Evolutionary conservation across 2,329 filamentous ascomycete species (phyloP).

Genomic region (Colletotrichum navitas): DNA sequence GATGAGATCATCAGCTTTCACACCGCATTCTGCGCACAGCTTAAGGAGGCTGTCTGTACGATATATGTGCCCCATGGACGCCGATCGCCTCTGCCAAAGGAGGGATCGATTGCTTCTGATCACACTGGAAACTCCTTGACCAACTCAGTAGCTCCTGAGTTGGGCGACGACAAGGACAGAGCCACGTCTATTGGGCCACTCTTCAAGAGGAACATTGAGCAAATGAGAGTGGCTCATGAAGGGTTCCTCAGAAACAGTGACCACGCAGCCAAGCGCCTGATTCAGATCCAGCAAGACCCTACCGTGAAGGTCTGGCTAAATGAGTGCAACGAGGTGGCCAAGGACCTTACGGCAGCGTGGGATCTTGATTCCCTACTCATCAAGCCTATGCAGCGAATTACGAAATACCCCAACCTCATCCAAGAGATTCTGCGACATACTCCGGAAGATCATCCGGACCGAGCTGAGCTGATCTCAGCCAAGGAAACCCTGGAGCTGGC

Average conservation of each 20-base stretch:
- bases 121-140: conserved; percentile 48
- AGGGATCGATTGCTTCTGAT: conserved; percentile 57
- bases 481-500: conserved; percentile 72
- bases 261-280: conserved; percentile 70
- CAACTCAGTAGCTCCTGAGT: conserved; percentile 55
- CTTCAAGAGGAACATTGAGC: conserved; percentile 68
- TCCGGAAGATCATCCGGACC: conserved; percentile 85
- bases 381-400: conserved; percentile 94
- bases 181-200: conserved; percentile 65
- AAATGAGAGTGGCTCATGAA: conserved; percentile 72
- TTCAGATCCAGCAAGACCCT: conserved; percentile 72
- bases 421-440: conserved; percentile 84
- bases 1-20: conserved; percentile 92
- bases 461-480: conserved; percentile 69
- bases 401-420: conserved; percentile 92
- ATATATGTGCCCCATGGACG: conserved; percentile 78
- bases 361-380: conserved; percentile 95
- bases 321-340: conserved; percentile 92
- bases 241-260: conserved; percentile 74
- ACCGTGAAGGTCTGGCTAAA: conserved; percentile 86
- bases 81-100: conserved; percentile 57
- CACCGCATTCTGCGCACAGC: conserved; percentile 79
- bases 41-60: conserved; percentile 83
- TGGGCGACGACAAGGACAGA: conserved; percentile 66
- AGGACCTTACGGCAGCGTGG: conserved; percentile 94